Evolutionary conservation across 2,329 filamentous ascomycete species (phyloP).

Genomic region (Conoideocrella luteorostrata): DNA sequence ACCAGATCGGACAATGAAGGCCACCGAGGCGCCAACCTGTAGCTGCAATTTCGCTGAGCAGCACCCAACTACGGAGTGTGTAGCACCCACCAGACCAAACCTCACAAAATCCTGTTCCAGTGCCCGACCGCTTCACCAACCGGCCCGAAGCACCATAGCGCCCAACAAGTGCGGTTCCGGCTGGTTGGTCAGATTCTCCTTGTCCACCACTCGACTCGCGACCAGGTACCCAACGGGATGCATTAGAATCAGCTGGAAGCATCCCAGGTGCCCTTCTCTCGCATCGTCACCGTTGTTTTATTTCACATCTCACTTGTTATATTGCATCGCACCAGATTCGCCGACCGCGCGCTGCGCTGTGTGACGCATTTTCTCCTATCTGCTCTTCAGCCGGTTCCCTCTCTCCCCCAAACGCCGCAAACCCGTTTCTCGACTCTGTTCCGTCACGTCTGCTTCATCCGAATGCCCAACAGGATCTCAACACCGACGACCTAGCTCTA

Average conservation of each 20-base stretch:
- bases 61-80: no score
- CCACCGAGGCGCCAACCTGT: no score
- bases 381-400: background rate
- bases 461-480: slow-evolving; percentile 8
- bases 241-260: background rate
- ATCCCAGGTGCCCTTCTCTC: no score
- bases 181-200: no score
- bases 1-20: no score
- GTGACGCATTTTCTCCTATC: slow-evolving; percentile 7
- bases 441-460: slow-evolving; percentile 5
- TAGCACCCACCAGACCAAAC: no score
- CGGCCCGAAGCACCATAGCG: no score
- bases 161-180: no score
- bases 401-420: background rate
- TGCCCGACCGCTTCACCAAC: no score
- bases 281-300: slow-evolving; percentile 1
- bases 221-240: background rate
- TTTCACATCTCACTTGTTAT: background rate
- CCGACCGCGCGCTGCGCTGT: slow-evolving; percentile 5
- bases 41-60: no score
- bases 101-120: no score
- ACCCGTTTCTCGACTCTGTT: background rate
- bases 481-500: slow-evolving; percentile 5
- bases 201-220: background rate
- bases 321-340: slow-evolving; percentile 2